Evolutionary conservation across 345 rosid species (phyloP).

Genomic region (Mangifera indica): DNA sequence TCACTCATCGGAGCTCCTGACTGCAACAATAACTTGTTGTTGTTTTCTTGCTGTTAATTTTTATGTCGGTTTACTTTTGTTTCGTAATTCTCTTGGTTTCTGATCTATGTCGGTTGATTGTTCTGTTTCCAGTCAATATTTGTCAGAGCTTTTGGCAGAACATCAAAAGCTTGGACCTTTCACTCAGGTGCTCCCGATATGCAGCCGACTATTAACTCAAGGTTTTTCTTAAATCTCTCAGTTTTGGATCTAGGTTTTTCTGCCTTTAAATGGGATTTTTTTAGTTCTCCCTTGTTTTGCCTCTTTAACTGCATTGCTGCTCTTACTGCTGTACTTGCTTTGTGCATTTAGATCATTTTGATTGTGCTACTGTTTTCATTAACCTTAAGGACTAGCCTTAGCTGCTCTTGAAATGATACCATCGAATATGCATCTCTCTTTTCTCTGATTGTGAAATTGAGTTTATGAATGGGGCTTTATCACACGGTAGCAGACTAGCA

Average conservation of each 20-base stretch:
- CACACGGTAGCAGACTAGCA: slow-evolving; percentile 5
- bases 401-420: background rate
- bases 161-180: slow-evolving; percentile 98
- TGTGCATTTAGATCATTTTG: slow-evolving; percentile 26
- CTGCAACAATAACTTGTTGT: background rate
- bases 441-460: background rate
- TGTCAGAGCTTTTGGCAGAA: slow-evolving; percentile 86
- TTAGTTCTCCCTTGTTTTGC: background rate
- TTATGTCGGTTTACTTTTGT: slow-evolving; percentile 2
- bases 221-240: slow-evolving; percentile 43
- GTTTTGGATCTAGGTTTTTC: slow-evolving; percentile 61
- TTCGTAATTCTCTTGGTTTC: slow-evolving; percentile 26
- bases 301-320: background rate
- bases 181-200: slow-evolving; percentile 85
- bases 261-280: slow-evolving; percentile 16
- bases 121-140: slow-evolving; percentile 62
- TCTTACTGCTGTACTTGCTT: slow-evolving; percentile 7
- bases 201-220: slow-evolving; percentile 92
- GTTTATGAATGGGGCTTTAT: slow-evolving; percentile 13
- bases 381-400: background rate
- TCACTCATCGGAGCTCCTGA: background rate
- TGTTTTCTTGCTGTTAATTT: background rate
- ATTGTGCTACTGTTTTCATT: slow-evolving; percentile 3
- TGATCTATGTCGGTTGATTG: slow-evolving; percentile 35
- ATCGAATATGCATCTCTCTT: slow-evolving; percentile 10